Evolutionary conservation across 257 asterid species (phyloP).

Genomic region (Ilex aquifolium): DNA sequence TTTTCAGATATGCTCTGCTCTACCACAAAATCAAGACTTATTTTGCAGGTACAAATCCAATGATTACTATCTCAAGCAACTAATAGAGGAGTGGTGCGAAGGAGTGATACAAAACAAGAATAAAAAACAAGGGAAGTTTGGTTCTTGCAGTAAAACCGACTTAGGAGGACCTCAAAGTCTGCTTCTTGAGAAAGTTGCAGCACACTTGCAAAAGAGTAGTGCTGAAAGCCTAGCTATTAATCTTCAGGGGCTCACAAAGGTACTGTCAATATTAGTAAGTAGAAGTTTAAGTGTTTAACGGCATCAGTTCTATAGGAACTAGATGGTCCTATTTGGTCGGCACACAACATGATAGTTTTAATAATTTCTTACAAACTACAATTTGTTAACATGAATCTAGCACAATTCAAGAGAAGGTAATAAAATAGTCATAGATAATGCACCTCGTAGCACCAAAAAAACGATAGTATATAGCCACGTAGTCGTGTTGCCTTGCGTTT

Average conservation of each 20-base stretch:
- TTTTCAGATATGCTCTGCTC: background rate
- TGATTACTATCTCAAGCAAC: constrained; percentile 82
- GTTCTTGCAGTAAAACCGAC: constrained; percentile 22
- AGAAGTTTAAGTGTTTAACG: no score
- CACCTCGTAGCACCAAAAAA: no score
- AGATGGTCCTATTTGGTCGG: no score
- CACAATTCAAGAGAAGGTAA: no score
- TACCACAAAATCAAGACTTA: background rate
- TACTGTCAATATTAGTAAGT: constrained; percentile 1
- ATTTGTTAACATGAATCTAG: no score
- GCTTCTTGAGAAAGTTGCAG: constrained; percentile 83
- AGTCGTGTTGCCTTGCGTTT: no score
- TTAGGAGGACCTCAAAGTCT: constrained; percentile 45
- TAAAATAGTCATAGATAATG: no score
- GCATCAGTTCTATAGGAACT: no score
- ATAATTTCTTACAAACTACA: no score
- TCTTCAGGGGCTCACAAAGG: constrained; percentile 87
- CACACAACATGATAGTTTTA: no score
- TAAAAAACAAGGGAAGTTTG: constrained; percentile 20
- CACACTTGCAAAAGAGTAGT: constrained; percentile 64
- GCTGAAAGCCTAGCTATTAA: constrained; percentile 60
- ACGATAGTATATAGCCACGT: no score
- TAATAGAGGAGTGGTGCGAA: constrained; percentile 97
- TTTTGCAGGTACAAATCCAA: constrained; percentile 74
- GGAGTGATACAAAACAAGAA: constrained; percentile 61